phyloP scores from a whole-genome alignment of 1,284 basidiomycete genomes.

The Apiotrichum laibachii region DNA sequence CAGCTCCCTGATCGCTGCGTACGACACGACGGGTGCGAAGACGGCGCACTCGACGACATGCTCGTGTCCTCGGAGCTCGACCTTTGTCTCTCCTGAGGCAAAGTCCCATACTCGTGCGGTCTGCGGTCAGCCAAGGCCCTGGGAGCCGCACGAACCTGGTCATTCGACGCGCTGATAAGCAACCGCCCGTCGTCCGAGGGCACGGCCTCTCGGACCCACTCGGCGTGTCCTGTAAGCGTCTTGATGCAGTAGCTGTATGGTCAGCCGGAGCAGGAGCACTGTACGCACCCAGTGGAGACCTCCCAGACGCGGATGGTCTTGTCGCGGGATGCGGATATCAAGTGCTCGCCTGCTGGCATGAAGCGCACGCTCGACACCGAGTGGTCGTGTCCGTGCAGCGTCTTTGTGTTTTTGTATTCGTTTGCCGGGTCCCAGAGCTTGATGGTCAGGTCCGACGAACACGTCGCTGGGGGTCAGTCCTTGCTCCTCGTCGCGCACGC shows the following conservation, averaged over 20 bases:
- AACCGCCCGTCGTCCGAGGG: conserved; percentile 74
- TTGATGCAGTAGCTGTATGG: conserved; percentile 59
- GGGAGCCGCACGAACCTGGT: conserved; percentile 61
- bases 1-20: conserved; percentile 72
- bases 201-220: conserved; percentile 67
- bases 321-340: conserved; percentile 83
- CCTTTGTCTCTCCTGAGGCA: conserved; percentile 70
- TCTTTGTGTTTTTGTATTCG: conserved; percentile 83
- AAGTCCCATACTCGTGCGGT: conserved; percentile 80
- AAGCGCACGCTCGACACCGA: conserved; percentile 81
- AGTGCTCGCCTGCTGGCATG: conserved; percentile 74
- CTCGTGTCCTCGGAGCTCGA: conserved; percentile 81
- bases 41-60: conserved; percentile 79
- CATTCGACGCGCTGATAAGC: conserved; percentile 76
- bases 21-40: conserved; percentile 74
- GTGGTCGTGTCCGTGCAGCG: conserved; percentile 86
- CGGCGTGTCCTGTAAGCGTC: conserved; percentile 62
- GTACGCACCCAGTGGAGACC: conserved; percentile 71
- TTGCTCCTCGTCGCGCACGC: conserved; percentile 30
- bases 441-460: conserved; percentile 83
- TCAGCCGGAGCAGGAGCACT: not conserved
- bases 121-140: conserved; percentile 50
- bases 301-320: conserved; percentile 83
- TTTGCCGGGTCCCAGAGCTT: conserved; percentile 88
- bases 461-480: conserved; percentile 63